Evolutionary conservation across 2,329 filamentous ascomycete genomes (phyloP).

Genomic region (Fusarium acutatum): DNA sequence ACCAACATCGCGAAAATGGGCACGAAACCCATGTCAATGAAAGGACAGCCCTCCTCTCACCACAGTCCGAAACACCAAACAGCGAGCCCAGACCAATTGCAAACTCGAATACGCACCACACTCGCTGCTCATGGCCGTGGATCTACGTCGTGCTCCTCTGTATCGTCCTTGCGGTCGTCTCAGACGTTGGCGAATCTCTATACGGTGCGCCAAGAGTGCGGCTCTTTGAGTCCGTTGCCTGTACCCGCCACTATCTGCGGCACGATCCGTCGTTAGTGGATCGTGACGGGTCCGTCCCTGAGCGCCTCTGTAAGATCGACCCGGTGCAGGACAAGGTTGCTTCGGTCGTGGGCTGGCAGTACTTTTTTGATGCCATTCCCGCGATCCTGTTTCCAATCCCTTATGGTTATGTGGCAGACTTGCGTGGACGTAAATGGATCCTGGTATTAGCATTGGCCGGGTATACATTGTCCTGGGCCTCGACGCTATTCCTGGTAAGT

Average conservation of each 20-base stretch:
- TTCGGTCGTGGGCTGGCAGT: background rate
- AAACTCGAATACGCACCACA: background rate
- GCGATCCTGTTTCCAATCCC: background rate
- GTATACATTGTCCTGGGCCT: background rate
- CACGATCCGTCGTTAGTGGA: slow-evolving; percentile 4
- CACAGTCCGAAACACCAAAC: background rate
- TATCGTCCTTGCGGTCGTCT: background rate
- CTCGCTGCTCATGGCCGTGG: slow-evolving; percentile 2
- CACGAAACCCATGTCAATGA: background rate
- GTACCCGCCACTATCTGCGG: background rate
- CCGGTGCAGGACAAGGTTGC: background rate
- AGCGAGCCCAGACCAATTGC: background rate
- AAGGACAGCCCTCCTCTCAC: background rate
- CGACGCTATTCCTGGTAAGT: background rate
- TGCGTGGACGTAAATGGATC: background rate
- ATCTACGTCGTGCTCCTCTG: background rate
- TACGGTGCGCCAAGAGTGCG: slow-evolving; percentile 1
- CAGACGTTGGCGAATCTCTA: background rate
- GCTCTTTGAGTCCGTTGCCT: slow-evolving; percentile 1
- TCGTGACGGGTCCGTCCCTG: background rate
- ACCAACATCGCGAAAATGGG: background rate
- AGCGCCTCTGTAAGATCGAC: background rate
- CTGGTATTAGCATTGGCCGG: background rate
- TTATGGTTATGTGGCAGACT: background rate
- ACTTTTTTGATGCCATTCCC: slow-evolving; percentile 2